A percentile compares a stretch with the other conserved stretches of the same genome.
Evolutionary conservation across 148 eudicot species (phyloP).

Genomic region (Rhododendron simsii): DNA sequence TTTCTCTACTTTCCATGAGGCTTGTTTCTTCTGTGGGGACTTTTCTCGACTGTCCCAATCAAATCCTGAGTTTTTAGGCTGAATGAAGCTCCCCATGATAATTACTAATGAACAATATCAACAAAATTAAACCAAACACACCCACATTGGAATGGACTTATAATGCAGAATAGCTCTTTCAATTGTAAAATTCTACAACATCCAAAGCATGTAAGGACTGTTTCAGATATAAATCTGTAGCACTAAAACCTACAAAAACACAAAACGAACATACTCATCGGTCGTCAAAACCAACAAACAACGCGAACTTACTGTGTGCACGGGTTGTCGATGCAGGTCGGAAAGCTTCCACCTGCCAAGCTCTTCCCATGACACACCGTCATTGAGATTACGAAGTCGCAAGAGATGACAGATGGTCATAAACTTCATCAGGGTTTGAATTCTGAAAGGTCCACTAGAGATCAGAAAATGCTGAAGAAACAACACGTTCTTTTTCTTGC

Average conservation of each 20-base stretch:
- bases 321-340: background rate
- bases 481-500: background rate
- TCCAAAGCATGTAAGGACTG: background rate
- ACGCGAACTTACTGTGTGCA: background rate
- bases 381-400: background rate
- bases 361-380: background rate
- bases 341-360: background rate
- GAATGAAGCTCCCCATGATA: background rate
- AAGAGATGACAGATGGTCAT: background rate
- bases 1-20: background rate
- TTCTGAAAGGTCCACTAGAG: background rate
- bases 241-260: background rate
- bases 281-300: background rate
- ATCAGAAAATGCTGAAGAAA: background rate
- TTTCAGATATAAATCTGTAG: background rate
- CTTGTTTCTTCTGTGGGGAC: background rate
- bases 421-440: background rate
- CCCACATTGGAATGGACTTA: background rate
- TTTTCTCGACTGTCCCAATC: background rate
- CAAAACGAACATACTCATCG: background rate
- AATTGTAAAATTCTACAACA: background rate
- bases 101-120: background rate
- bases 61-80: background rate
- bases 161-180: background rate
- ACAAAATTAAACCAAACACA: background rate